Evolutionary conservation across 2,329 filamentous ascomycete species (phyloP).

Genomic region (Ophiocordyceps camponoti-floridani): DNA sequence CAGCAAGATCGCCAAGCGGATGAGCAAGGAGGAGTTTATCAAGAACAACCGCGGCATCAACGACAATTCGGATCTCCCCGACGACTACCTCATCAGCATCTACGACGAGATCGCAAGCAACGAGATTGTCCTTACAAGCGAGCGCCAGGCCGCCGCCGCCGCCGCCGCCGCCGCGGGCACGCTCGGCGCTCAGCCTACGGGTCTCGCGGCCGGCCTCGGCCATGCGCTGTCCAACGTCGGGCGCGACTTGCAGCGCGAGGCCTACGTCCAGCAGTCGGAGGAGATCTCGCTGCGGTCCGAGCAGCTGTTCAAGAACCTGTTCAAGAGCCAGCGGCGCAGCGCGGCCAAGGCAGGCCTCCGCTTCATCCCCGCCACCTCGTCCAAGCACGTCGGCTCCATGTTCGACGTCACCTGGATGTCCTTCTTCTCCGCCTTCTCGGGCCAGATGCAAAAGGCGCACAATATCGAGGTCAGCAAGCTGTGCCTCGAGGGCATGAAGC

Average conservation of each 20-base stretch:
- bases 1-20: slow-evolving; percentile 61
- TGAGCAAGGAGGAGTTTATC: slow-evolving; percentile 96
- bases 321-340: slow-evolving; percentile 74
- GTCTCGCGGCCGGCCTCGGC: slow-evolving; percentile 67
- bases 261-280: slow-evolving; percentile 86
- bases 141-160: slow-evolving; percentile 75
- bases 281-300: slow-evolving; percentile 61
- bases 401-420: slow-evolving; percentile 99
- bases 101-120: slow-evolving; percentile 84
- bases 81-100: slow-evolving; percentile 78
- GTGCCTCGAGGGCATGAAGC: slow-evolving; percentile 87
- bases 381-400: slow-evolving; percentile 93
- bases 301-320: slow-evolving; percentile 84
- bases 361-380: slow-evolving; percentile 87
- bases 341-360: slow-evolving; percentile 48
- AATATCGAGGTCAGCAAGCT: slow-evolving; percentile 83
- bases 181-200: slow-evolving; percentile 38
- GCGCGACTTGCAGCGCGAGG: slow-evolving; percentile 78
- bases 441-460: slow-evolving; percentile 81
- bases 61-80: slow-evolving; percentile 80
- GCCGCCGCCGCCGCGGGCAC: slow-evolving; percentile 55
- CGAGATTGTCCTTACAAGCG: slow-evolving; percentile 87
- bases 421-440: slow-evolving; percentile 85
- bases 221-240: slow-evolving; percentile 85
- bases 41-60: slow-evolving; percentile 99